Evolutionary conservation across 192 early-diverging fungal genomes (phyloP), one percentile per base, ranked within the genome.

Genomic region (Coemansia sp.): DNA sequence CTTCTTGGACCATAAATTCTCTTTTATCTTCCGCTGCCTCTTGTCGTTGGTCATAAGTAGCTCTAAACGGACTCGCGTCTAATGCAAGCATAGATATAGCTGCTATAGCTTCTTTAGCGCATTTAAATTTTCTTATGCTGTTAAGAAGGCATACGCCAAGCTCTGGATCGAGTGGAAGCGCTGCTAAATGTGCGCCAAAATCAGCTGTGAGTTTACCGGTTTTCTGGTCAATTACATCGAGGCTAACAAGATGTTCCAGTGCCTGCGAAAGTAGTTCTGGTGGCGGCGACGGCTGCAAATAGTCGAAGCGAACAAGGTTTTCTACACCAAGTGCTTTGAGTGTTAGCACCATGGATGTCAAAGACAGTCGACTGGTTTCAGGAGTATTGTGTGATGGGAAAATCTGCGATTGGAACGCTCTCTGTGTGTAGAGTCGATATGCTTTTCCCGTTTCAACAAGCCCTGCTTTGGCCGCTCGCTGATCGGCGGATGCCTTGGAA

Each of bases 281-380:
- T 0, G 96, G 90, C 18, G 97, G 97, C 60, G 97, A 94, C 29
- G 94, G 89, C 80, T 98, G 94, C 84, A 99, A 89, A 74, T 95
- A 99, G 58, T 94, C 95, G 82, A 99, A 99, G 30, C 91, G 89
- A n/a, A 96, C 83, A 49, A 99, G 80, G 65, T 99, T 92, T 57
- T 90, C 91, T 69, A 99, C 94, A 22, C 95, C 96, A 72, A 99
- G 87, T 16, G 90, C 90, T 78, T 93, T 94, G 32, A 98, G 85
- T 31, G 84, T 84, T 57, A 99, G 69, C n/a, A 94, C 93, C 17
- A 92, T 91, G 33, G 90, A 88, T 2, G 87, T 86, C n/a, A 99
- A 72, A 48, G 95, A 93, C 56, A 92, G 91, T 36, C 94, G 76
- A 67, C 94, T 91, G 57, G 96, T 90, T 66, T 96, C 94, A 5